phyloP scores from a whole-genome alignment of 2,329 filamentous ascomycete genomes.

The Exophiala bonariae region DNA sequence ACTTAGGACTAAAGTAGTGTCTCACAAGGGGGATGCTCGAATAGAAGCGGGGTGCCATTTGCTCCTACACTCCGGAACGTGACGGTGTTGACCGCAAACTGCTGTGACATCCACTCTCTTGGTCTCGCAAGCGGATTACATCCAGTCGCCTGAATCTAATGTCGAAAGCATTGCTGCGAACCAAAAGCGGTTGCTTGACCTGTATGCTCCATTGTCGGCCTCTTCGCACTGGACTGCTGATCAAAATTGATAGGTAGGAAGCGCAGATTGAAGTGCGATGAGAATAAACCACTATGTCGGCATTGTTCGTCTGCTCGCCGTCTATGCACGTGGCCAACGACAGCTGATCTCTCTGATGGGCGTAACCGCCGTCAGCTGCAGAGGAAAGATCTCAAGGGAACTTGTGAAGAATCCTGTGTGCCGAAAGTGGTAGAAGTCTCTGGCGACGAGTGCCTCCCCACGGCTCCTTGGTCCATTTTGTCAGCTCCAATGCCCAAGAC shows the following conservation, averaged over 20 bases:
- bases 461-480: neutral
- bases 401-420: too few relatives aligned
- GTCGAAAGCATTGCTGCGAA: constrained; percentile 5
- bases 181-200: constrained; percentile 8
- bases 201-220: constrained; percentile 1
- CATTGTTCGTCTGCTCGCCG: neutral
- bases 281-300: neutral
- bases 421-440: too few relatives aligned
- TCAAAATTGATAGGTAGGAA: neutral
- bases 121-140: too few relatives aligned
- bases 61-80: too few relatives aligned
- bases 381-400: neutral
- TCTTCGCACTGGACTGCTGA: neutral
- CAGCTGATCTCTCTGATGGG: constrained; percentile 1
- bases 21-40: too few relatives aligned
- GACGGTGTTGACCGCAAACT: neutral
- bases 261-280: constrained; percentile 6
- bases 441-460: neutral
- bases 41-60: too few relatives aligned
- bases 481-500: neutral
- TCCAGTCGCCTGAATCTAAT: too few relatives aligned
- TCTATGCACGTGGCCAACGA: constrained; percentile 1
- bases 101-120: neutral
- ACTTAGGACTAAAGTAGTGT: too few relatives aligned
- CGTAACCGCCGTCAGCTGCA: neutral